A percentile compares a stretch with the other conserved stretches of the same genome.
Conservation (phyloP, 257 asterid species). For the Schizonepeta tenuifolia region DNA sequence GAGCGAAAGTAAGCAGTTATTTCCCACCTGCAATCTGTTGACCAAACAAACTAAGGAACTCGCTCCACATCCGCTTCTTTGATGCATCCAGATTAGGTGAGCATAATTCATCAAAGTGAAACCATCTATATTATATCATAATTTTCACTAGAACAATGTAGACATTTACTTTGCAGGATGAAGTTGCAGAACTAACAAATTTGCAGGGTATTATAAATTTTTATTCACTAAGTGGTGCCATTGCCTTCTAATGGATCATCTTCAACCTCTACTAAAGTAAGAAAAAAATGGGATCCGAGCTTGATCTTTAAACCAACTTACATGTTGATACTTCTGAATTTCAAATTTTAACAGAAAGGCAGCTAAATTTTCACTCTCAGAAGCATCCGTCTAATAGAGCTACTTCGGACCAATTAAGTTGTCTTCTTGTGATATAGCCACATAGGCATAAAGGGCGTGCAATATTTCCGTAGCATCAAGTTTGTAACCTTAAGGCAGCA, state of each 20-base stretch:
- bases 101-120: neutral
- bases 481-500: neutral
- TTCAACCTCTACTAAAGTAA: neutral
- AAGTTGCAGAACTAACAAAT: too few species aligned
- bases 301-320: neutral
- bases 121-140: neutral
- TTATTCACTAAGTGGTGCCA: neutral
- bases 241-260: neutral
- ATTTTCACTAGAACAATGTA: neutral
- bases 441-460: neutral
- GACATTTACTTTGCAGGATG: too few species aligned
- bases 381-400: conserved; percentile 12
- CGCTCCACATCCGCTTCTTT: neutral
- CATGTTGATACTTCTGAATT: neutral
- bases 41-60: neutral
- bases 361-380: neutral
- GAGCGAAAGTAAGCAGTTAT: conserved; percentile 72
- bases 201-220: neutral
- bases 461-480: neutral
- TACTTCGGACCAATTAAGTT: neutral
- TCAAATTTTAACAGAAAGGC: neutral
- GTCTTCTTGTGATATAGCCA: neutral
- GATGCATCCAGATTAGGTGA: neutral
- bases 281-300: neutral
- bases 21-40: conserved; percentile 91